Evolutionary conservation across 768 basidiomycete species (phyloP).

Genomic region (Tulasnella sp.): DNA sequence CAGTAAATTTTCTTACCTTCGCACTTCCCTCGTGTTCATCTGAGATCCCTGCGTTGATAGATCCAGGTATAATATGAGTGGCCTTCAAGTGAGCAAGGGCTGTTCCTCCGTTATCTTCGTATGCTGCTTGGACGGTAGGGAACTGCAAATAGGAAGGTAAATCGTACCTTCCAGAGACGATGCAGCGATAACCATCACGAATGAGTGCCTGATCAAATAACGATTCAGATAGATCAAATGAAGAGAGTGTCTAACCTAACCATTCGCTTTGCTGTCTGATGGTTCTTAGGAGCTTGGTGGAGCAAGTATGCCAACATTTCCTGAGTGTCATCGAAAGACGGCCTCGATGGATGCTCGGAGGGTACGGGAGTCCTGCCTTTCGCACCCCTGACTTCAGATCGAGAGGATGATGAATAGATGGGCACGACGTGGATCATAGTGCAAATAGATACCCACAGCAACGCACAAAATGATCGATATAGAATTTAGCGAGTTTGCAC

Average conservation of each 20-base stretch:
- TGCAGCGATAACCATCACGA: slow-evolving; percentile 22
- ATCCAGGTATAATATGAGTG: slow-evolving; percentile 4
- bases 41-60: too few species aligned
- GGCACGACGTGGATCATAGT: not conserved
- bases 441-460: not conserved
- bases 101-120: too few species aligned
- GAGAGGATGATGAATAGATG: too few species aligned
- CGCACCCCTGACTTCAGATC: not conserved
- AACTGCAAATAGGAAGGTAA: too few species aligned
- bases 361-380: not conserved
- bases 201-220: slow-evolving; percentile 18
- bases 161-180: slow-evolving; percentile 16
- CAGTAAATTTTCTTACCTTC: too few species aligned
- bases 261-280: not conserved
- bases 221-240: not conserved
- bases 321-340: slow-evolving; percentile 2
- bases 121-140: too few species aligned
- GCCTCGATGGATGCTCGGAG: not conserved
- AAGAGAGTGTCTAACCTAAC: not conserved
- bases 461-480: not conserved
- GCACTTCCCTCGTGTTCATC: too few species aligned
- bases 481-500: not conserved
- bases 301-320: not conserved
- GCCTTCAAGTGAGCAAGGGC: too few species aligned
- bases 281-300: not conserved